Base-by-base conservation (phyloP, 2,329 filamentous ascomycete genomes). In the Colletotrichum viniferum region DNA sequence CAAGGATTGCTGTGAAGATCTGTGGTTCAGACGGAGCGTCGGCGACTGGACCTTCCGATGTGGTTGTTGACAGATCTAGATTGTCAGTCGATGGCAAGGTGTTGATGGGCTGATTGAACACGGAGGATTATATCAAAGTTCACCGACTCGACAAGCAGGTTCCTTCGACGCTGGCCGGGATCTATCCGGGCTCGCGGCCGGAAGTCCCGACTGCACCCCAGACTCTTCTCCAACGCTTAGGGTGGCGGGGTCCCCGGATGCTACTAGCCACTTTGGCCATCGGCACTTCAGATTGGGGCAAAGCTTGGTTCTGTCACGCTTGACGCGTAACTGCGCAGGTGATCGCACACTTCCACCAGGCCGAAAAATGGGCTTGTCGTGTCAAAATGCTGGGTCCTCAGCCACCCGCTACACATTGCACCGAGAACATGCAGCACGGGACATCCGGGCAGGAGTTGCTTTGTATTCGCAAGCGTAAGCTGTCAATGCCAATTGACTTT, bases 191-290 rank as follows among this genome's bases (percentile, higher is more conserved):
- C 16, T 58, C 61, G 34, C 55, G 7, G 32, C 30, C 71, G 71
- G 71, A 74, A 38, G 69, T 74, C 66, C 71, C 71, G 71, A 30
- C 71, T 74, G 71, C 34, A 74, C 71, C 71, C 71, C 71, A 74
- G 71, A 65, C 52, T 70, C 30, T 74, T 69, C 38, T 65, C 62
- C 60, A 65, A 65, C 60, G 36, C 48, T 74, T 34, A 34, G 48
- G 28, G 24, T 56, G 71, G 71, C 66, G 71, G 71, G 71, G 67
- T 58, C 71, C 71, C 71, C 66, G 34, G 71, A 74, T 65, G 60
- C 58, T 70, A 32, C 66, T 74, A 71, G 64, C 66, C 64, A 28
- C 58, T 34, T 63, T 70, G 10, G 28, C 34, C 48, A 21, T 65
- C 48, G 52, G 60, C 48, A 71, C 14, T 21, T 63, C 26, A 26